phyloP scores from a whole-genome alignment of 1,139 yeast species.

The Candida sanyaensis region DNA sequence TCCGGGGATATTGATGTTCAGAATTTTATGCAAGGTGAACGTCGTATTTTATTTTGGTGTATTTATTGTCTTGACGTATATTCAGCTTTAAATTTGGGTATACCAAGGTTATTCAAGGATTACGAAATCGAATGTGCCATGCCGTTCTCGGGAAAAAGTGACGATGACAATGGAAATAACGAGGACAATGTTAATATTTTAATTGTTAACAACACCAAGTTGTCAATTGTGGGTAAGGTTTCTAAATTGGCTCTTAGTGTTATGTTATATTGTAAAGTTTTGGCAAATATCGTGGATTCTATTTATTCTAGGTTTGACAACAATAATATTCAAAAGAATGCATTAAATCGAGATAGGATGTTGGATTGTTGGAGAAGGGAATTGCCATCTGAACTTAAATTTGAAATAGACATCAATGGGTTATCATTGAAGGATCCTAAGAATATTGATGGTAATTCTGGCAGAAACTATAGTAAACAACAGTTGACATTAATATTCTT shows the following conservation, averaged over 20 bases:
- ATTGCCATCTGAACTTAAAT: slow-evolving; percentile 60
- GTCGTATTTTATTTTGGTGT: slow-evolving; percentile 85
- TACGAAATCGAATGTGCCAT: slow-evolving; percentile 84
- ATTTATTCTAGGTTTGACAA: slow-evolving; percentile 52
- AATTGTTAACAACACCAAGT: slow-evolving; percentile 56
- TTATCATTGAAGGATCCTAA: slow-evolving; percentile 42
- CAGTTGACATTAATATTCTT: slow-evolving; percentile 62
- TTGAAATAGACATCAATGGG: slow-evolving; percentile 71
- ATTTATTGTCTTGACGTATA: slow-evolving; percentile 77
- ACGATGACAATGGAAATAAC: slow-evolving; percentile 35
- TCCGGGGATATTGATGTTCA: slow-evolving; percentile 56
- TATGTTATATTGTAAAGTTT: slow-evolving; percentile 70
- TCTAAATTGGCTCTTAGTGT: slow-evolving; percentile 60
- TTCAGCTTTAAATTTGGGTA: slow-evolving; percentile 75
- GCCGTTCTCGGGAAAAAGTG: slow-evolving; percentile 66
- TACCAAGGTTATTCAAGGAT: slow-evolving; percentile 77
- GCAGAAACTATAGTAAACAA: slow-evolving; percentile 43
- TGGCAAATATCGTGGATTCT: slow-evolving; percentile 73
- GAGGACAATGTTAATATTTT: slow-evolving; percentile 55
- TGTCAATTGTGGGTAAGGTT: slow-evolving; percentile 70
- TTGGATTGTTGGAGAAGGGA: slow-evolving; percentile 81
- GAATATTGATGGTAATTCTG: slow-evolving; percentile 21
- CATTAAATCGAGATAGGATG: slow-evolving; percentile 62
- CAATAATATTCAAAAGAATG: slow-evolving; percentile 36
- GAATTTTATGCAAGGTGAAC: slow-evolving; percentile 70